A percentile compares a stretch with the other conserved stretches of the same genome.
phyloP scores from a whole-genome alignment of 495 filamentous ascomycete genomes.

The Annulohypoxylon stygium region DNA sequence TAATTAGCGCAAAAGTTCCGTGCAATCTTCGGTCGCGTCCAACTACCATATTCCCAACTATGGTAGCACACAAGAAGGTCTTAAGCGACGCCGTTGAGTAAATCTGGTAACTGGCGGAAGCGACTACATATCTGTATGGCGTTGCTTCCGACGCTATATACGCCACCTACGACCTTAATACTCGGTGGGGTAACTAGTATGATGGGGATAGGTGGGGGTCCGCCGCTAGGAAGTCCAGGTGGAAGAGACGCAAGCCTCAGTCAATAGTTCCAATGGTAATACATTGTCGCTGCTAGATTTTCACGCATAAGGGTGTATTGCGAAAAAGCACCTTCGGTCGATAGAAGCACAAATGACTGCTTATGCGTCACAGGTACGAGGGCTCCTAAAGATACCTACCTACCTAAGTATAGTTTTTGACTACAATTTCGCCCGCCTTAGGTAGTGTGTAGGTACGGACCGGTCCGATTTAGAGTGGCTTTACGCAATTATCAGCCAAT shows the following conservation, averaged over 20 bases:
- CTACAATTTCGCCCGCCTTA: conserved; percentile 19
- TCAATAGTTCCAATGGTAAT: conserved; percentile 8
- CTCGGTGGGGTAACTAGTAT: not conserved
- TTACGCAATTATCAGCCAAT: conserved; percentile 21
- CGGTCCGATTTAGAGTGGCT: conserved; percentile 33
- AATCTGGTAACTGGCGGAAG: conserved; percentile 69
- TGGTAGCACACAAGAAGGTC: conserved; percentile 65
- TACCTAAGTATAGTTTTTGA: conserved; percentile 40
- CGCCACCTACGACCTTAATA: conserved; percentile 38
- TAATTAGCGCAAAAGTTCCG: conserved; percentile 17
- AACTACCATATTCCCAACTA: conserved; percentile 57
- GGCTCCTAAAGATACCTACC: no score
- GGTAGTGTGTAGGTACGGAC: conserved; percentile 29
- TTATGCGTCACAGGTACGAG: conserved; percentile 50
- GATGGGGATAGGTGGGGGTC: not conserved
- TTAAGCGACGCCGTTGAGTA: conserved; percentile 64
- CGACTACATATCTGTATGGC: conserved; percentile 69
- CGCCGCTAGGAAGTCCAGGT: conserved; percentile 4
- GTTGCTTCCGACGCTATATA: conserved; percentile 68
- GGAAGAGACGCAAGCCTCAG: conserved; percentile 16
- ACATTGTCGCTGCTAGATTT: conserved; percentile 43
- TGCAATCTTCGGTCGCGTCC: conserved; percentile 16
- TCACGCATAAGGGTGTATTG: conserved; percentile 53
- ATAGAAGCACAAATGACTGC: conserved; percentile 32
- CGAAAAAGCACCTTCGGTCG: conserved; percentile 50